Base-by-base conservation (phyloP, 2,329 filamentous ascomycete genomes). In the Aspergillus fumigatus region DNA sequence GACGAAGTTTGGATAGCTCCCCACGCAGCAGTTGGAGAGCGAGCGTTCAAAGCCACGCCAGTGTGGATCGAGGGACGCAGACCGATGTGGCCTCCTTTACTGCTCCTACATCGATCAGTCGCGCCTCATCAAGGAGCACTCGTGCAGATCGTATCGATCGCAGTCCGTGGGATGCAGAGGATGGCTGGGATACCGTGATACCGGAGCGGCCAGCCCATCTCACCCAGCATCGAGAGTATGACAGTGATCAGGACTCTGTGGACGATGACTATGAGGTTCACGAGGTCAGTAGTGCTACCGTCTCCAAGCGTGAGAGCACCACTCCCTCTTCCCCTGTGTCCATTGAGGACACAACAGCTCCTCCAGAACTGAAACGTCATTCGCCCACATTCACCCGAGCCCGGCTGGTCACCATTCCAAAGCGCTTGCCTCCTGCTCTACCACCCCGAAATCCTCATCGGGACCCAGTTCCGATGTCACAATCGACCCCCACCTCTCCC, bases 381-480 rank as follows among this genome's bases (percentile, higher is more conserved):
- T 85, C 88, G 1, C 84, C 88, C 53, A 82, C 85, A 54, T 85
- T 92, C 55, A 88, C 85, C 41, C 88, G 89, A 67, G 90, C 91
- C 25, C 88, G 88, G 51, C 79, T 97, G 51, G 90, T 97, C 27
- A 92, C 85, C 48, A 96, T 97, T 57, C 86, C 89, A 11, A 95
- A 93, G 75, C 84, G 91, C 38, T 75, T 87, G 1, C 66, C 90
- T 1, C 92, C 92, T 1, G 86, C 89, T 8, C 81, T 96, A 11
- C 92, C 92, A 1, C 81, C 84, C 3, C 82, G 92, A 50, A 96
- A 89, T 68, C 88, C 90, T 17, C 63, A 68, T 9, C 72, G 72
- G 52, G 60, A 56, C 58, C 66, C 59, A 54, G 59, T 26, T 57
- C 67, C 55, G 54, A 59, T 58, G 43, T 67, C 43, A 11, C 43